phyloP scores from a whole-genome alignment of 2,329 filamentous ascomycete species.

The Aureobasidium musti region DNA sequence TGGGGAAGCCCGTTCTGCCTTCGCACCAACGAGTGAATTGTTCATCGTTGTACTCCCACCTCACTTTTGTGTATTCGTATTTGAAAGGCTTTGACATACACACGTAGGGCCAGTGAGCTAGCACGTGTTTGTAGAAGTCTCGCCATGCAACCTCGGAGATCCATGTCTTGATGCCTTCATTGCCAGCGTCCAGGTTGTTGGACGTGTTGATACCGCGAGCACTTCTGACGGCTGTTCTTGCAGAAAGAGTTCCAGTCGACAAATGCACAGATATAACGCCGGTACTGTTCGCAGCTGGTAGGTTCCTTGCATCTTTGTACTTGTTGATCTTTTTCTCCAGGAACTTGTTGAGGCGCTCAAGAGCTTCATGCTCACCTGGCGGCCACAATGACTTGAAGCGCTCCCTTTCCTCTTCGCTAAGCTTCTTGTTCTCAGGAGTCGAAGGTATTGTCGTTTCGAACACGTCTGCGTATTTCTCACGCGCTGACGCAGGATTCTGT shows the following conservation, averaged over 20 bases:
- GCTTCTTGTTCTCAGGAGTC: slow-evolving; percentile 62
- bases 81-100: slow-evolving; percentile 81
- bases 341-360: slow-evolving; percentile 65
- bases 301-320: slow-evolving; percentile 67
- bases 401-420: slow-evolving; percentile 61
- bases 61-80: slow-evolving; percentile 77
- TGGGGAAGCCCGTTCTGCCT: slow-evolving; percentile 75
- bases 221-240: slow-evolving; percentile 64
- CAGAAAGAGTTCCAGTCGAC: slow-evolving; percentile 66
- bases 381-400: slow-evolving; percentile 66
- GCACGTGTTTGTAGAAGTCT: slow-evolving; percentile 84
- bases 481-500: slow-evolving; percentile 58
- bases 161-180: slow-evolving; percentile 68
- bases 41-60: slow-evolving; percentile 73
- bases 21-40: slow-evolving; percentile 73
- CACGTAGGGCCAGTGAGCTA: slow-evolving; percentile 82
- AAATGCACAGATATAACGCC: slow-evolving; percentile 72
- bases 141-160: slow-evolving; percentile 83
- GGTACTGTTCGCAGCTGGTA: slow-evolving; percentile 64
- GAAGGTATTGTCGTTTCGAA: slow-evolving; percentile 74
- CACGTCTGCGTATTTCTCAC: slow-evolving; percentile 74
- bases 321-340: slow-evolving; percentile 62
- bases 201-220: slow-evolving; percentile 65
- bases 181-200: slow-evolving; percentile 65
- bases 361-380: slow-evolving; percentile 72